Evolutionary conservation across 306 rosid genomes (phyloP).

Genomic region (Cicer pinnatifidum): DNA sequence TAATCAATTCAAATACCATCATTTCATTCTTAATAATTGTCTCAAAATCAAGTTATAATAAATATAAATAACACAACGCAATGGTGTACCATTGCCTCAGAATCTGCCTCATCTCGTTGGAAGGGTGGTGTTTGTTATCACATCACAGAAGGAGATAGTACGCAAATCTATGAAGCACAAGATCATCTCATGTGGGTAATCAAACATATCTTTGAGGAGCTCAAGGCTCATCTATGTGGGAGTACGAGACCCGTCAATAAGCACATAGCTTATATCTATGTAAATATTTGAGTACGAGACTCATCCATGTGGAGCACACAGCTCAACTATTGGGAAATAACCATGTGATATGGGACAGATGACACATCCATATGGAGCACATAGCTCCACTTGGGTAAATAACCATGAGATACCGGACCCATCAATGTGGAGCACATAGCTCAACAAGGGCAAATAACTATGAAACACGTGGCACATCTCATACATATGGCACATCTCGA

Average conservation of each 20-base stretch:
- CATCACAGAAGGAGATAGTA: too few species aligned
- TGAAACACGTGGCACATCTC: not conserved
- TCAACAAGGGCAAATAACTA: not conserved
- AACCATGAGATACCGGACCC: not conserved
- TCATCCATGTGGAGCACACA: constrained; percentile 17
- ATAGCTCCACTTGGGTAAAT: not conserved
- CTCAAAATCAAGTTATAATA: too few species aligned
- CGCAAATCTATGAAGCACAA: too few species aligned
- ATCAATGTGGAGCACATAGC: constrained; percentile 4
- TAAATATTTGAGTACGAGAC: not conserved
- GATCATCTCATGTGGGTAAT: too few species aligned
- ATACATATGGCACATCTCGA: not conserved
- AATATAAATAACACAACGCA: too few species aligned
- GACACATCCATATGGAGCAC: not conserved
- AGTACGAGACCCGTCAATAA: not conserved
- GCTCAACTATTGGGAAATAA: not conserved
- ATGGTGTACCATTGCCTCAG: too few species aligned
- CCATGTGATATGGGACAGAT: not conserved
- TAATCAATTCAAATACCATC: too few species aligned
- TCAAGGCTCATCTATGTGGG: too few species aligned
- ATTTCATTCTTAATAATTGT: too few species aligned
- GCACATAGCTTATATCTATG: not conserved
- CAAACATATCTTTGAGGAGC: too few species aligned
- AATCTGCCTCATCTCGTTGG: too few species aligned
- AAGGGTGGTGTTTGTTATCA: too few species aligned